These are phyloP conservation scores for Scytalidium sp. DNA, from an alignment of 2,329 filamentous ascomycete species.

Conservation along the genomic window DNA sequence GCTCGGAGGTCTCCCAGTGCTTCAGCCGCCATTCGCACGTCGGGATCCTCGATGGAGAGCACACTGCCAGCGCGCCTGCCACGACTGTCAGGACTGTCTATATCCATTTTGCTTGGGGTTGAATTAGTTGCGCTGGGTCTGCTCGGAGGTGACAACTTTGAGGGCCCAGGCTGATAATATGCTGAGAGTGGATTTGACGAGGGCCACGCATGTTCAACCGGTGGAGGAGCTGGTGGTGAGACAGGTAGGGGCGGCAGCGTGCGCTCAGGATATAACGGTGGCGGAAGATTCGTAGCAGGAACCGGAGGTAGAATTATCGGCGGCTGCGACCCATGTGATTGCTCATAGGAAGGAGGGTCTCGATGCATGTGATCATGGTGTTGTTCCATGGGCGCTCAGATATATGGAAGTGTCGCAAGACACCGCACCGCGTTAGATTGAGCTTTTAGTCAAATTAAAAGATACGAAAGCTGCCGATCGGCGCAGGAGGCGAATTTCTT, in stretches of 20 bases:
- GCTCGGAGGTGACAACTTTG: constrained; percentile 24
- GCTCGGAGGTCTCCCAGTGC: constrained; percentile 72
- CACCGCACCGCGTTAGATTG: neutral
- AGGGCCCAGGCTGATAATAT: constrained; percentile 28
- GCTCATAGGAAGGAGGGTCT: constrained; percentile 24
- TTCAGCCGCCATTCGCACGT: constrained; percentile 69
- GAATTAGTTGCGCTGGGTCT: constrained; percentile 16
- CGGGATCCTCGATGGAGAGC: constrained; percentile 56
- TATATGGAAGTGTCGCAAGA: neutral
- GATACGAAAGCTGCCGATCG: neutral
- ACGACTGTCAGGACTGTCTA: constrained; percentile 19
- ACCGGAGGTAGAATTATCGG: constrained; percentile 21
- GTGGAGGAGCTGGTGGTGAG: constrained; percentile 15
- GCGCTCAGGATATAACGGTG: constrained; percentile 26
- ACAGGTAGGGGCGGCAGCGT: constrained; percentile 24
- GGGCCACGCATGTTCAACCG: constrained; percentile 23
- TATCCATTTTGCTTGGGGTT: constrained; percentile 22
- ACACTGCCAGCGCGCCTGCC: constrained; percentile 27
- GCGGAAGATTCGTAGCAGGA: constrained; percentile 21
- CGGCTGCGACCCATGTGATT: constrained; percentile 26
- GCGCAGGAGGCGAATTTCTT: neutral
- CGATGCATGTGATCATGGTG: constrained; percentile 28
- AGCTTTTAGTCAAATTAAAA: neutral
- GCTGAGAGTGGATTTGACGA: constrained; percentile 30
- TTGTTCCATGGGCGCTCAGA: neutral